Percentiles rank a stretch among this genome's conserved stretches.
phyloP scores from a whole-genome alignment of 225 moss, liverwort and hornwort genomes.

The Ulota crispa region DNA sequence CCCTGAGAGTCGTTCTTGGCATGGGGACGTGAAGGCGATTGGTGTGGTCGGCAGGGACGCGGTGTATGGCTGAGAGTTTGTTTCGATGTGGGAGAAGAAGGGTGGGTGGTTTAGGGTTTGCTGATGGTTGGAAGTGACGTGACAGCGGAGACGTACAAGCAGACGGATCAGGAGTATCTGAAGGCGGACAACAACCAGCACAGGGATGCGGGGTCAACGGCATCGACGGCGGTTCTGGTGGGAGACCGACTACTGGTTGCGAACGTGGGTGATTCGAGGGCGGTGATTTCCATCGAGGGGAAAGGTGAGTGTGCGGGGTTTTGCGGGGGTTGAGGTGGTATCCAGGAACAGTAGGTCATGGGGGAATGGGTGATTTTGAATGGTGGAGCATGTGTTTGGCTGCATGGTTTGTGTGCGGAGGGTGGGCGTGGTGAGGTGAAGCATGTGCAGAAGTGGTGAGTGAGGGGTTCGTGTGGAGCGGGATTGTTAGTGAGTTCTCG shows the following conservation, averaged over 20 bases:
- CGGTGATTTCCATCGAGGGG: slow-evolving; percentile 76
- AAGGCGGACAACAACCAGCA: slow-evolving; percentile 79
- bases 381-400: not conserved
- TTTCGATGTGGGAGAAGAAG: not conserved
- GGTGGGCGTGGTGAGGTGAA: not conserved
- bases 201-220: slow-evolving; percentile 95
- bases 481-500: not conserved
- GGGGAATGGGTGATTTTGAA: not conserved
- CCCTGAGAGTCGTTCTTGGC: slow-evolving; percentile 1
- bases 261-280: slow-evolving; percentile 96
- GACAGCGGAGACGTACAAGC: slow-evolving; percentile 87
- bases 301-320: slow-evolving; percentile 55
- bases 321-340: slow-evolving; percentile 9
- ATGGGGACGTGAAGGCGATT: not conserved
- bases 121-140: slow-evolving; percentile 9
- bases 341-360: not conserved
- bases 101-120: not conserved
- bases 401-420: not conserved
- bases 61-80: not conserved
- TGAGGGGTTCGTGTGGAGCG: not conserved
- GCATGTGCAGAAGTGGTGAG: not conserved
- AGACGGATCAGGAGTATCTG: slow-evolving; percentile 87
- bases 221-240: slow-evolving; percentile 91
- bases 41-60: not conserved
- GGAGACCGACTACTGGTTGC: slow-evolving; percentile 88